These are phyloP conservation scores for Chlorella variabilis DNA, from an alignment of 163 green algal species.

Conservation along the genomic window DNA sequence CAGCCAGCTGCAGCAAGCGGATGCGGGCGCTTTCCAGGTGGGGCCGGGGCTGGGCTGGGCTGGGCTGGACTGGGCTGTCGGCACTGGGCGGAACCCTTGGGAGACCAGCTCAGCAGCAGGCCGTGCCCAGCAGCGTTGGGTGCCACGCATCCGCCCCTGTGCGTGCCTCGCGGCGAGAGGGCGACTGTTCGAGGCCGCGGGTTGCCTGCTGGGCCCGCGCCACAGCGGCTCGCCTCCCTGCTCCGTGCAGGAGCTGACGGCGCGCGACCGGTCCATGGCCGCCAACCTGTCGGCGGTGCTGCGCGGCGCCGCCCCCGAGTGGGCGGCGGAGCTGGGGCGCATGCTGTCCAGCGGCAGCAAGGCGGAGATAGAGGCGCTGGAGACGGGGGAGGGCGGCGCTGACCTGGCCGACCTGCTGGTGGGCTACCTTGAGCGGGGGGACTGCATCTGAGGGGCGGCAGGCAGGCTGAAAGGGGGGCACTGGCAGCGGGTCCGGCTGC, in stretches of 20 bases:
- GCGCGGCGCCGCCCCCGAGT: constrained; percentile 27
- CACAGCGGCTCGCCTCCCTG: not conserved
- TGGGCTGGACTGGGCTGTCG: not conserved
- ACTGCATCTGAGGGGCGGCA: not conserved
- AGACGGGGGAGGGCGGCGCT: constrained; percentile 39
- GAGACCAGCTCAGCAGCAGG: too few relatives aligned
- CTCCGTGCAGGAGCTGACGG: constrained; percentile 57
- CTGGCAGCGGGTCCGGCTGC: too few relatives aligned
- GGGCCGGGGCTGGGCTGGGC: not conserved
- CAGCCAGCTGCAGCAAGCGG: constrained; percentile 52
- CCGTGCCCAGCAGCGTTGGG: too few relatives aligned
- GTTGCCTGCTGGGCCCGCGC: not conserved
- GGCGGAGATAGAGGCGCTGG: constrained; percentile 72
- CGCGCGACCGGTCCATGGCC: constrained; percentile 54
- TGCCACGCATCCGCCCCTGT: too few relatives aligned
- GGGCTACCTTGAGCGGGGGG: constrained; percentile 4
- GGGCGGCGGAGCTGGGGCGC: constrained; percentile 66
- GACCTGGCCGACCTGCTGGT: constrained; percentile 45
- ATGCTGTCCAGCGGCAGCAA: constrained; percentile 65
- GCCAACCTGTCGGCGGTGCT: constrained; percentile 38
- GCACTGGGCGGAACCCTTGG: not conserved
- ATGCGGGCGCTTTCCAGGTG: constrained; percentile 40
- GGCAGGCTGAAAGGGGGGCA: too few relatives aligned
- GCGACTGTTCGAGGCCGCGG: not conserved
- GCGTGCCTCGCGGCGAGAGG: not conserved